Evolutionary conservation across 2,329 filamentous ascomycete species (phyloP).

Genomic region (Neonectria magnoliae): DNA sequence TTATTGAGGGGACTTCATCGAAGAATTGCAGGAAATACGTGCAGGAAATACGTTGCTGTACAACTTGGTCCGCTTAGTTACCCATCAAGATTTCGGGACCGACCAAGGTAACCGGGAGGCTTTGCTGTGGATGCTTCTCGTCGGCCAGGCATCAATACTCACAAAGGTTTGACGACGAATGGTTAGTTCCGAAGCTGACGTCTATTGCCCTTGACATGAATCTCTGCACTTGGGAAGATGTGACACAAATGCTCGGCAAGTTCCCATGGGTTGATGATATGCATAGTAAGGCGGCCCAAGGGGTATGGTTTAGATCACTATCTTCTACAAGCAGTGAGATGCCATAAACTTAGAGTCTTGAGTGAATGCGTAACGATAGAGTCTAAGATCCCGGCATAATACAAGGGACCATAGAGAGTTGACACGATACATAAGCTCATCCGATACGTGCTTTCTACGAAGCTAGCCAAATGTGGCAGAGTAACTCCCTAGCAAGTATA

Average conservation of each 20-base stretch:
- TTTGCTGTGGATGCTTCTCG: constrained; percentile 15
- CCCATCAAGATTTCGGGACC: not conserved
- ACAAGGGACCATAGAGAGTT: no score
- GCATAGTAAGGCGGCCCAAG: not conserved
- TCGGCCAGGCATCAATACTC: constrained; percentile 11
- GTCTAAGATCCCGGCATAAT: no score
- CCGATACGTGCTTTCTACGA: no score
- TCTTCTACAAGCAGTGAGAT: no score
- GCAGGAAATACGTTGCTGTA: constrained; percentile 11
- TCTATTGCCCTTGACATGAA: not conserved
- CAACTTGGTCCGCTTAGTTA: not conserved
- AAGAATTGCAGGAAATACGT: constrained; percentile 2
- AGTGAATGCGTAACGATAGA: no score
- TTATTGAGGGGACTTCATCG: constrained; percentile 19
- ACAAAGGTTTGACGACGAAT: constrained; percentile 7
- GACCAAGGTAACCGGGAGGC: not conserved
- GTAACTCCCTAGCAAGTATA: not conserved
- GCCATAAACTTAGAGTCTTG: no score
- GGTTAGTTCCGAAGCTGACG: constrained; percentile 12
- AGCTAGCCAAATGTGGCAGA: no score
- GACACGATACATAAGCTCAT: no score
- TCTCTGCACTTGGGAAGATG: constrained; percentile 18
- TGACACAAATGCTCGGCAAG: not conserved
- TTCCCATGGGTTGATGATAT: constrained; percentile 20
- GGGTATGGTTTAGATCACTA: not conserved